Conservation (phyloP, 2,329 filamentous ascomycete species). For the Hypoxylon sp. region DNA sequence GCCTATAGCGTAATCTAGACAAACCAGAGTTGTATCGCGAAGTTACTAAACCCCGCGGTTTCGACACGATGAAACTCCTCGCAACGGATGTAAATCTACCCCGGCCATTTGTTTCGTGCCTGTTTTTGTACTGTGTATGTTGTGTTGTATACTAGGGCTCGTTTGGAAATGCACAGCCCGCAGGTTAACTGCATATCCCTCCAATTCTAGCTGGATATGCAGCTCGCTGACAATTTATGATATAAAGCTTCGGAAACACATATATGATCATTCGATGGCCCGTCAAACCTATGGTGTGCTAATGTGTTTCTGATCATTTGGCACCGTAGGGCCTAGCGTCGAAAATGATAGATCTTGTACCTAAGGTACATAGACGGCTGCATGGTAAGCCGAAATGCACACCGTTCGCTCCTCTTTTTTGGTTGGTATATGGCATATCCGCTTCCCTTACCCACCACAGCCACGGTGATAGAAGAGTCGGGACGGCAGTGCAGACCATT, state of each 20-base stretch:
- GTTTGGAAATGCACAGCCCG: constrained; percentile 11
- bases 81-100: constrained; percentile 13
- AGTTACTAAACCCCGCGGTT: constrained; percentile 29
- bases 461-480: constrained; percentile 16
- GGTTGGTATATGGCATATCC: constrained; percentile 29
- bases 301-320: background rate
- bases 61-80: constrained; percentile 36
- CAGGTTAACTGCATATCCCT: background rate
- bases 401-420: constrained; percentile 28
- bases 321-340: constrained; percentile 33
- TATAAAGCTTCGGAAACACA: background rate
- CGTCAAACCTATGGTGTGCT: background rate
- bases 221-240: background rate
- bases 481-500: constrained; percentile 14
- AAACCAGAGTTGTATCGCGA: constrained; percentile 27
- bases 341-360: constrained; percentile 38
- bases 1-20: constrained; percentile 6
- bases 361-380: constrained; percentile 16
- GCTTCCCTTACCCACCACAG: constrained; percentile 41
- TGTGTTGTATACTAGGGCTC: constrained; percentile 23
- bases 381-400: constrained; percentile 31
- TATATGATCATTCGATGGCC: background rate
- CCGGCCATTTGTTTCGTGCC: constrained; percentile 26
- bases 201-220: background rate
- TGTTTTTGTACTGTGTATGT: constrained; percentile 12